Evolutionary conservation across 179 eudicot species (phyloP), one percentile per base, ranked within the genome.

Genomic region (Corrigiola litoralis): DNA sequence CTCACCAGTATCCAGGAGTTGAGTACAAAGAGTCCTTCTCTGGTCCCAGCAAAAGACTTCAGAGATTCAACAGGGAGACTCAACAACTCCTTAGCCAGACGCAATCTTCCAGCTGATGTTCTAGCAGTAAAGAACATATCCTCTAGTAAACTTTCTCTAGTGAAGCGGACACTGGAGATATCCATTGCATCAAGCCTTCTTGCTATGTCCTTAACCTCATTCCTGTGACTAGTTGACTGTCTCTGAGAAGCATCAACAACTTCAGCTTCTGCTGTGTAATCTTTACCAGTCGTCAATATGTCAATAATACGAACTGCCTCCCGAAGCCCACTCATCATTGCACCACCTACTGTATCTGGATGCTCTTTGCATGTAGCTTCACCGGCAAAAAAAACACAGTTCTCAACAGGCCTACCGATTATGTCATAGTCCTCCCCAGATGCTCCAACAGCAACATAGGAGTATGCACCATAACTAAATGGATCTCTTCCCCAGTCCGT

Each of bases 261-360:
- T 77, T 95, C 96, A 53, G 82, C 92, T 79, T 95, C 99, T 18
- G 96, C 97, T 46, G 82, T 87, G 75, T 72, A 85, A 76, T 95
- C 96, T 70, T 75, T 80, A 54, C 99, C 99, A 48, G 81, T 80
- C 50, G 49, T 82, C 81, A 89, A 61, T 65, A 95, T 81, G 71
- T 95, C 96, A 69, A 85, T 81, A 41, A 95, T 88, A 23, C 99
- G 96, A 59, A 91, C 95, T 44, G 99, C 96, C 79, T 95, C 99
- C 31, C 97, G 83, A 56, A 95, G 84, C 77, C 99, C 99, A 76
- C 97, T 95, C 96, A 95, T 80, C 95, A 95, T 95, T 65, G 99
- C 99, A 77, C 99, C 99, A 61, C 99, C 99, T 46, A 95, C 99
- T 4, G 99, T 95, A 67, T 95, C 99, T n/a, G 99, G 99, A 77